Conservation (phyloP, 1,284 basidiomycete species). For the Leccinum variabile region DNA sequence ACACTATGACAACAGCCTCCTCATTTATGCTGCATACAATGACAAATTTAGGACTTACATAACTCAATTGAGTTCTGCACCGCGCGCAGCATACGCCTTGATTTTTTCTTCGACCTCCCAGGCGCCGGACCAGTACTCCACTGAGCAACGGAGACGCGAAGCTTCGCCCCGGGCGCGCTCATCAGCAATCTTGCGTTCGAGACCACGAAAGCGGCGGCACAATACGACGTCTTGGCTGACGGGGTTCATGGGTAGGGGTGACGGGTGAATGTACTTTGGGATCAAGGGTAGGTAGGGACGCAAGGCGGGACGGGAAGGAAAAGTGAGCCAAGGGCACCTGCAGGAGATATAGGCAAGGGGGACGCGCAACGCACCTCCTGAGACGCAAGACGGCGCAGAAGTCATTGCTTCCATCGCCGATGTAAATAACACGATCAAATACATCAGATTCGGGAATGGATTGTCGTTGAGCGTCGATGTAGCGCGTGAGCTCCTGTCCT, state of each 20-base stretch:
- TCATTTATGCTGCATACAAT: neutral
- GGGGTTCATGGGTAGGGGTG: neutral
- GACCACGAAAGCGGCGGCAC: constrained; percentile 74
- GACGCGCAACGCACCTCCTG: constrained; percentile 51
- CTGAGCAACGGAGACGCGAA: constrained; percentile 65
- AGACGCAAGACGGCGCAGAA: constrained; percentile 90
- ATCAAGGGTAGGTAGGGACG: neutral
- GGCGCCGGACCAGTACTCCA: constrained; percentile 87
- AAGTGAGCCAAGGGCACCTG: neutral
- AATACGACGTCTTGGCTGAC: constrained; percentile 73
- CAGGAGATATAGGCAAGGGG: neutral
- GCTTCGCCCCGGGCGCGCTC: constrained; percentile 50
- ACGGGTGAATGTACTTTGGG: neutral
- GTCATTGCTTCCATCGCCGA: constrained; percentile 96
- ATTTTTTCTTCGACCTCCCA: constrained; percentile 67
- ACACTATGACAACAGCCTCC: neutral
- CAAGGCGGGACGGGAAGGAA: neutral
- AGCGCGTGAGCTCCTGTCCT: constrained; percentile 89
- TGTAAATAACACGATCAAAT: constrained; percentile 85
- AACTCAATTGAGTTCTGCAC: neutral
- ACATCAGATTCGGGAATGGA: constrained; percentile 34
- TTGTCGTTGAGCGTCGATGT: constrained; percentile 46
- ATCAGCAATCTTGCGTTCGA: constrained; percentile 71
- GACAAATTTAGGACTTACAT: neutral
- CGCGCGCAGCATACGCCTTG: neutral